Evolutionary conservation across 75 land plant species (phyloP).

Genomic region (Picea glauca): DNA sequence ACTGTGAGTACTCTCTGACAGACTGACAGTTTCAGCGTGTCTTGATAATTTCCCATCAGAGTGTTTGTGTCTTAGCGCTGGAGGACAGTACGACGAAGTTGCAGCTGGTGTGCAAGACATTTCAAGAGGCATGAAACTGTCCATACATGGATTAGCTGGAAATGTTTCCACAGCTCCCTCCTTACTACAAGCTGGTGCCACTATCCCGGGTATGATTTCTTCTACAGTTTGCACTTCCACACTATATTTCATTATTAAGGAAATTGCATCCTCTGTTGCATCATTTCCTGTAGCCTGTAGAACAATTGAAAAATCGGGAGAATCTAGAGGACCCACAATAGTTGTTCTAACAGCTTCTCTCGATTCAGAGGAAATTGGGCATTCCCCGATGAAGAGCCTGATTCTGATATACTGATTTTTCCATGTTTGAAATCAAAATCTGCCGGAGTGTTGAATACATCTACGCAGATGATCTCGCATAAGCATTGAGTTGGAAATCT

Average conservation of each 20-base stretch:
- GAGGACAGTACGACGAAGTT: not conserved
- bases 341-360: too few relatives aligned
- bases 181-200: not conserved
- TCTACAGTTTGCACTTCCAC: not conserved
- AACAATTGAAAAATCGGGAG: too few relatives aligned
- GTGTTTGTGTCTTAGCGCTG: not conserved
- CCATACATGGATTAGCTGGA: not conserved
- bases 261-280: slow-evolving; percentile 16
- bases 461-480: too few relatives aligned
- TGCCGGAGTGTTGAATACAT: too few relatives aligned
- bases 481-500: too few relatives aligned
- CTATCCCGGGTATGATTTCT: too few relatives aligned
- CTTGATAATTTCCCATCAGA: not conserved
- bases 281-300: too few relatives aligned
- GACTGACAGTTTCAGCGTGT: not conserved
- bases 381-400: too few relatives aligned
- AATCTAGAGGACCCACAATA: too few relatives aligned
- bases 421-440: too few relatives aligned
- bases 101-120: not conserved
- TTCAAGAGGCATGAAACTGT: not conserved
- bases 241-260: slow-evolving; percentile 9
- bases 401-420: too few relatives aligned
- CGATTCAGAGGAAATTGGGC: too few relatives aligned
- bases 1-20: not conserved
- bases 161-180: not conserved